Base-by-base conservation (phyloP, 2,329 filamentous ascomycete genomes). In the Huntiella savannae region DNA sequence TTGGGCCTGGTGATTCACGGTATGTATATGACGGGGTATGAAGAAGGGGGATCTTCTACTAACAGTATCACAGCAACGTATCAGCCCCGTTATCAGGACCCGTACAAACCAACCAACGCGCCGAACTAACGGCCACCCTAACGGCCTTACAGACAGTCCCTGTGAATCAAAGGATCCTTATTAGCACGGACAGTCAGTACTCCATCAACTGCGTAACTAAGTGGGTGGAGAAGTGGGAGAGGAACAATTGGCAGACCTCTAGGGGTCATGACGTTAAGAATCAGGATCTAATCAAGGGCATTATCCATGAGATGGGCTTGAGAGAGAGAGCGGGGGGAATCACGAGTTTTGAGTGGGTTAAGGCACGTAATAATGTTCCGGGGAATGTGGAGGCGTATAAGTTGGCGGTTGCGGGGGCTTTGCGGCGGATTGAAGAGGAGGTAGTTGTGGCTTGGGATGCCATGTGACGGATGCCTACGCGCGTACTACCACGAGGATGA, bases 31-130 rank as follows among this genome's bases (percentile, higher is more conserved):
- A 19, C 5, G 17, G 5, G 17, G 17, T 19, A 19, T 19, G 17
- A 19, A 19, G 17, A 19, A 5, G 17, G 17, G 17, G 17, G 5
- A 19, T 19, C 17, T 19, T 47, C 17, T 35, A 41, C 45, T 3
- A 32, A 11, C 4, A 11, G n/a, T 34, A 16, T 10, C 33, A 42
- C 46, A 71, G 68, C 52, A 79, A 78, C 57, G 59, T 93, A 17
- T 83, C 82, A 10, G 86, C 92, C 61, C 75, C 77, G 3, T 71
- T 95, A 2, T 62, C 69, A 44, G 85, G 85, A 43, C 66, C 70
- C 12, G 68, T 70, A 8, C 91, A 96, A 62, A 96, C 91, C 1
- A 98, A 98, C 59, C 85, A 96, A 60, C 82, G 91, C 3, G 91
- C 88, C n/a, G 91, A 98, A 63, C 68, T 98, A 49, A 87, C 82